Percentiles rank a stretch among this genome's conserved stretches.
These are phyloP conservation scores for Aechmea fasciata DNA, from an alignment of 176 grass and related monocot species.

Conservation along the genomic window DNA sequence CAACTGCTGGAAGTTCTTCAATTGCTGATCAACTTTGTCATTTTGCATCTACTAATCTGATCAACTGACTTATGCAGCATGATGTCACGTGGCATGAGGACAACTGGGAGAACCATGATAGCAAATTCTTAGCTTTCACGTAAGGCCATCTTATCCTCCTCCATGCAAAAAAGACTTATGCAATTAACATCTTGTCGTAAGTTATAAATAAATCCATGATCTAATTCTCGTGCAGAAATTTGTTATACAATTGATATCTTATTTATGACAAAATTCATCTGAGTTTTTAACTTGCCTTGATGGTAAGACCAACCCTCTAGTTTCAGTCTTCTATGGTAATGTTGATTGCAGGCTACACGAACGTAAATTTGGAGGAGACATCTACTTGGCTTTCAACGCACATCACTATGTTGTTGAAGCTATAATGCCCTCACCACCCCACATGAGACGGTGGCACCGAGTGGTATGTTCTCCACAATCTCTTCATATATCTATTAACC, in stretches of 20 bases:
- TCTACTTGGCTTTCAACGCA: slow-evolving; percentile 88
- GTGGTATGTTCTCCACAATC: slow-evolving; percentile 53
- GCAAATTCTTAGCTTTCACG: slow-evolving; percentile 95
- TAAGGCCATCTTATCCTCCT: slow-evolving; percentile 29
- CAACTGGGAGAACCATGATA: slow-evolving; percentile 72
- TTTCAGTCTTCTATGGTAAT: background rate
- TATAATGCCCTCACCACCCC: slow-evolving; percentile 57
- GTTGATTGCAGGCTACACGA: slow-evolving; percentile 58
- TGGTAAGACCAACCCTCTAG: too few species aligned
- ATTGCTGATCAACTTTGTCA: too few species aligned
- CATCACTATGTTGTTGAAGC: slow-evolving; percentile 67
- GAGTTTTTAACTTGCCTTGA: background rate
- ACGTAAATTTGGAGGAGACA: slow-evolving; percentile 48
- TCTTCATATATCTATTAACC: background rate
- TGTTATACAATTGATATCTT: background rate
- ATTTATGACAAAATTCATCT: background rate
- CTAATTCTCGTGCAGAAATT: too few species aligned
- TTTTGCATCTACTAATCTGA: background rate
- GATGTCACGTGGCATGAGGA: slow-evolving; percentile 95
- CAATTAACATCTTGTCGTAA: background rate
- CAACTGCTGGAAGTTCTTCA: too few species aligned
- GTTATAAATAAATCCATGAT: background rate
- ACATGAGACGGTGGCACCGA: slow-evolving; percentile 55
- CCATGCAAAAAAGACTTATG: background rate
- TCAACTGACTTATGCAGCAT: slow-evolving; percentile 39